phyloP scores from a whole-genome alignment of 306 rosid genomes.

The barrel medic (Medicago truncatula) region MtrunA17r5.0-ANR NC_053048.1:56153001-56153500 shows the following conservation, averaged over 20 bases:
- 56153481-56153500: slow-evolving; percentile 93
- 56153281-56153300: slow-evolving; percentile 82
- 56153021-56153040: slow-evolving; percentile 68
- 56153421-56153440: slow-evolving; percentile 78
- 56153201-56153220: slow-evolving; percentile 95
- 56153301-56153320: slow-evolving; percentile 76
- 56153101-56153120: slow-evolving; percentile 94
- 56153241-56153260: slow-evolving; percentile 82
- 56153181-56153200: slow-evolving; percentile 87
- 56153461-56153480: slow-evolving; percentile 71
- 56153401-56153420: slow-evolving; percentile 77
- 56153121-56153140: slow-evolving; percentile 63
- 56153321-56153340: slow-evolving; percentile 57
- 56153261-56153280: slow-evolving; percentile 79
- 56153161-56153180: slow-evolving; percentile 84
- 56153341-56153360: slow-evolving; percentile 77
- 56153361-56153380: slow-evolving; percentile 50
- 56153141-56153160: slow-evolving; percentile 77
- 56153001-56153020: slow-evolving; percentile 85
- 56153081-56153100: slow-evolving; percentile 73
- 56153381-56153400: slow-evolving; percentile 58
- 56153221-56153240: slow-evolving; percentile 71
- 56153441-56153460: slow-evolving; percentile 66
- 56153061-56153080: slow-evolving; percentile 83
- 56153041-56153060: slow-evolving; percentile 64